These are phyloP conservation scores for Syzygium aqueum DNA, from an alignment of 345 rosid genomes.

Conservation along the genomic window DNA sequence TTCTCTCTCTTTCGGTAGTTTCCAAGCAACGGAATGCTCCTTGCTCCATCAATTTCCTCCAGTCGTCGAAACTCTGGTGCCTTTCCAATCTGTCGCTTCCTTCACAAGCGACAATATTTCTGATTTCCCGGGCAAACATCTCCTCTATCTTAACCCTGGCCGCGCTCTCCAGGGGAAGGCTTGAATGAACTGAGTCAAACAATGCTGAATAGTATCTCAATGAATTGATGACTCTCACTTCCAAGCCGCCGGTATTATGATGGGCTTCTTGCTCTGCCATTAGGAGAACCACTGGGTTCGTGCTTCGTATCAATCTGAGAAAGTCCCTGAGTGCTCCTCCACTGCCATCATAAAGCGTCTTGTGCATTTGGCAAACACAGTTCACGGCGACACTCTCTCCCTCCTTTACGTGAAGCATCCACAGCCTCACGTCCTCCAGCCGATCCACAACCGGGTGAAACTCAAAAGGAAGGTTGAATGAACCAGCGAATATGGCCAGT, in stretches of 20 bases:
- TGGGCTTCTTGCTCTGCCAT: conserved; percentile 87
- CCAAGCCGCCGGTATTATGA: conserved; percentile 41
- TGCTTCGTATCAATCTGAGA: conserved; percentile 73
- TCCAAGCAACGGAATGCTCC: conserved; percentile 59
- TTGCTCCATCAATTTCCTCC: conserved; percentile 79
- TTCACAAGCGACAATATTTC: conserved; percentile 82
- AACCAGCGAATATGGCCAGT: conserved; percentile 72
- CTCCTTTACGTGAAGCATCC: conserved; percentile 99
- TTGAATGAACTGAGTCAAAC: conserved; percentile 58
- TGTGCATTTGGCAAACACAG: conserved; percentile 81
- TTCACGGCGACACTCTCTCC: conserved; percentile 74
- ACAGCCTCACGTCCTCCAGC: conserved; percentile 89
- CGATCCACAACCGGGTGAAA: conserved; percentile 95
- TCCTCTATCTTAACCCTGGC: conserved; percentile 76
- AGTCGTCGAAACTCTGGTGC: conserved; percentile 53
- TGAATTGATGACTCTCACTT: conserved; percentile 61
- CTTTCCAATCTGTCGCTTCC: conserved; percentile 82
- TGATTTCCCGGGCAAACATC: conserved; percentile 71
- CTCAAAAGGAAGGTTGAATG: conserved; percentile 77
- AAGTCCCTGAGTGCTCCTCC: conserved; percentile 74
- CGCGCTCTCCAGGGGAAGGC: conserved; percentile 54
- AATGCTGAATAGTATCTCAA: conserved; percentile 69
- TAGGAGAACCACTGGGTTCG: conserved; percentile 54
- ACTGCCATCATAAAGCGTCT: conserved; percentile 57
- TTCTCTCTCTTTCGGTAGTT: conserved; percentile 57